These are phyloP conservation scores for Komagataella ulmi DNA, from an alignment of 805 yeast species.

Conservation along the genomic window DNA sequence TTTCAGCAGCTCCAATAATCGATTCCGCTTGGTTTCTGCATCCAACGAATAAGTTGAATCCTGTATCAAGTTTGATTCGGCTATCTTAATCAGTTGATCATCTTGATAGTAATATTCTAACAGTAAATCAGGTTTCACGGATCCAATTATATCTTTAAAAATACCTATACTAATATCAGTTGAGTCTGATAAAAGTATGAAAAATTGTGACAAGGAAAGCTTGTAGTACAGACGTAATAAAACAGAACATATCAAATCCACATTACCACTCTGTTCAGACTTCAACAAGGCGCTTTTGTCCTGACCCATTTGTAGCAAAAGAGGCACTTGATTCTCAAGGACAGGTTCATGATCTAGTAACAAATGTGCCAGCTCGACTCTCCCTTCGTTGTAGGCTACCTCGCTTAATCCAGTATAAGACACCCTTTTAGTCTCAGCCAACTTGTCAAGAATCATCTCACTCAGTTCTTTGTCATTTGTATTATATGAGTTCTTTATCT, in stretches of 20 bases:
- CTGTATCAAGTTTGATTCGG: slow-evolving; percentile 22
- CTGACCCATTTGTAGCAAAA: slow-evolving; percentile 61
- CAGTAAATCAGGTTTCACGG: slow-evolving; percentile 22
- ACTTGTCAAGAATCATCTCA: slow-evolving; percentile 29
- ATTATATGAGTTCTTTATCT: slow-evolving; percentile 41
- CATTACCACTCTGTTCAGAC: slow-evolving; percentile 46
- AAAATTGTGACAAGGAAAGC: slow-evolving; percentile 53
- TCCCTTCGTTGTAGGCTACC: slow-evolving; percentile 72
- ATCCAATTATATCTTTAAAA: slow-evolving; percentile 20
- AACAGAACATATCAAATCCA: slow-evolving; percentile 46
- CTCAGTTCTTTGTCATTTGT: slow-evolving; percentile 49
- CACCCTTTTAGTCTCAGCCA: slow-evolving; percentile 25
- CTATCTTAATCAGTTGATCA: slow-evolving; percentile 37
- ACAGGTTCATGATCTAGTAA: slow-evolving; percentile 60
- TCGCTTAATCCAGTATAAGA: slow-evolving; percentile 48
- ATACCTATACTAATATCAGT: slow-evolving; percentile 20
- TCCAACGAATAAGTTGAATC: not conserved
- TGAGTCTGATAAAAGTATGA: slow-evolving; percentile 37
- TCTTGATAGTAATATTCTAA: slow-evolving; percentile 51
- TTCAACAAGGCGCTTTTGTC: slow-evolving; percentile 54
- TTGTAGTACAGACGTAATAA: slow-evolving; percentile 40
- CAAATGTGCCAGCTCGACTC: slow-evolving; percentile 50
- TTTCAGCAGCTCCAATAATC: slow-evolving; percentile 8
- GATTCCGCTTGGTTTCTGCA: slow-evolving; percentile 7
- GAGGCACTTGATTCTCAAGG: slow-evolving; percentile 44